phyloP scores from a whole-genome alignment of 129 eudicot species.

The Scalesia atractyloides region DNA sequence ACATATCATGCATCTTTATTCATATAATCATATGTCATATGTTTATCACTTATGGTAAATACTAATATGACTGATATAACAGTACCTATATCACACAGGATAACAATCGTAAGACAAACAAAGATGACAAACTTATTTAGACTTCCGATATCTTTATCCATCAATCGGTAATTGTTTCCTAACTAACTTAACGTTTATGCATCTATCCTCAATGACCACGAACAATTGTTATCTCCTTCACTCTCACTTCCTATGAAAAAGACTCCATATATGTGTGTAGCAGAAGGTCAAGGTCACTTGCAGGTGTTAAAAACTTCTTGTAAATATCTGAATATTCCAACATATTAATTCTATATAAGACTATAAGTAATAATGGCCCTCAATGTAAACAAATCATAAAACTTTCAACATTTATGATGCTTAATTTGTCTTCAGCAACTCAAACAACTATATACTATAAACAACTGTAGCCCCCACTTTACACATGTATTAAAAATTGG shows the following conservation, averaged over 20 bases:
- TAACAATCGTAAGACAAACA: background rate
- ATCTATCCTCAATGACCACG: background rate
- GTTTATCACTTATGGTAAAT: background rate
- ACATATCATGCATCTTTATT: background rate
- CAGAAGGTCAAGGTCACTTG: too few species aligned
- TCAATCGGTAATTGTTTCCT: background rate
- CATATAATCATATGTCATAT: background rate
- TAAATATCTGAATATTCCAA: background rate
- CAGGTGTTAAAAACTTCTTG: background rate
- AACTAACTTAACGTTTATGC: background rate
- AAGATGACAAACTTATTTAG: background rate
- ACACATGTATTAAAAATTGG: too few species aligned
- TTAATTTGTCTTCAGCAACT: slow-evolving; percentile 6
- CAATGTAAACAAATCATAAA: background rate
- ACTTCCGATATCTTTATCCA: background rate
- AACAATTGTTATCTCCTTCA: background rate
- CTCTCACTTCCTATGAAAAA: too few species aligned
- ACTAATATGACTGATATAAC: background rate
- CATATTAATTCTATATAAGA: background rate
- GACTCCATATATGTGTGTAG: too few species aligned
- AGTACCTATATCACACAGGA: slow-evolving; percentile 6
- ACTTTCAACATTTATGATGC: background rate
- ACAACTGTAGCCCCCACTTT: too few species aligned
- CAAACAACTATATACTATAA: too few species aligned
- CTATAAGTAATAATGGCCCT: background rate